Evolutionary conservation across 2,329 filamentous ascomycete species (phyloP).

Genomic region (Fonsecaea multimorphosa): DNA sequence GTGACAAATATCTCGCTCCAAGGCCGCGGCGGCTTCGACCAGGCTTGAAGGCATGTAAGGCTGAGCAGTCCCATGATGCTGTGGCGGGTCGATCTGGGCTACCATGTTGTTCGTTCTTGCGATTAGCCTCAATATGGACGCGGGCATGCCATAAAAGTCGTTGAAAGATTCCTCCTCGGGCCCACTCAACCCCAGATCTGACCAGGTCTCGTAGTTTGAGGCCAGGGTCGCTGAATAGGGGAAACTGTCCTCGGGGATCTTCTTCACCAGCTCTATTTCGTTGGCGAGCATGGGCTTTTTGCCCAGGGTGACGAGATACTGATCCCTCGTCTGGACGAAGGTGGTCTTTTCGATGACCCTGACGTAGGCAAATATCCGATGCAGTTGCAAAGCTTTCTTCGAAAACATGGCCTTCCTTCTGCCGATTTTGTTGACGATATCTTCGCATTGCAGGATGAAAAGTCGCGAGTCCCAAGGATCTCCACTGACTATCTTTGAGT

Average conservation of each 20-base stretch:
- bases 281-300: constrained; percentile 17
- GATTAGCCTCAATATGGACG: constrained; percentile 15
- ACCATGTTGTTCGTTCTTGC: constrained; percentile 20
- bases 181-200: constrained; percentile 17
- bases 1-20: constrained; percentile 14
- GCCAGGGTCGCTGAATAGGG: constrained; percentile 2
- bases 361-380: constrained; percentile 24
- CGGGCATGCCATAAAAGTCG: constrained; percentile 18
- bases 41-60: constrained; percentile 4
- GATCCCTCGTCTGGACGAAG: constrained; percentile 20
- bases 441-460: constrained; percentile 27
- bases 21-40: constrained; percentile 3
- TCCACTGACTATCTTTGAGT: constrained; percentile 18
- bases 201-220: constrained; percentile 10
- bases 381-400: constrained; percentile 19
- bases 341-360: constrained; percentile 22
- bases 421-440: constrained; percentile 23
- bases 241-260: constrained; percentile 18
- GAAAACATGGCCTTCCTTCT: constrained; percentile 15
- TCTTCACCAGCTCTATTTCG: constrained; percentile 17
- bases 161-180: constrained; percentile 18
- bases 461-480: constrained; percentile 22
- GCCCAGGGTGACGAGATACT: constrained; percentile 18
- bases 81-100: constrained; percentile 8
- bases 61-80: constrained; percentile 5